Evolutionary conservation across 495 filamentous ascomycete species (phyloP).

Genomic region (Aspergillus steynii): DNA sequence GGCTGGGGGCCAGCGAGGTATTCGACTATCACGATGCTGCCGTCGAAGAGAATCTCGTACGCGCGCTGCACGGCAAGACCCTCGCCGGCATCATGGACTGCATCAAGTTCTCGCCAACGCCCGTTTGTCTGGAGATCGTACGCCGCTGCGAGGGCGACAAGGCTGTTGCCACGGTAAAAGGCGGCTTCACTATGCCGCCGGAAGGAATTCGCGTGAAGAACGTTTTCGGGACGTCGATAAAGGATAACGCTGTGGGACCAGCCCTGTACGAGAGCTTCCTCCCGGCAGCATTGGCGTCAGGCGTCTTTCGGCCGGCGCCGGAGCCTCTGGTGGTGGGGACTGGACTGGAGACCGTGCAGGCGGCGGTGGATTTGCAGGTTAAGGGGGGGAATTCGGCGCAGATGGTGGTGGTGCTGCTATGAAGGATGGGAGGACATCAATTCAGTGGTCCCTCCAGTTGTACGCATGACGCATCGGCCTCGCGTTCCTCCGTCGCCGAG

Average conservation of each 20-base stretch:
- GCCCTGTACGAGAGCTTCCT: slow-evolving; percentile 43
- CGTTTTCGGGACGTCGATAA: slow-evolving; percentile 17
- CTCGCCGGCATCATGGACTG: slow-evolving; percentile 23
- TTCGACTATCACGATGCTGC: slow-evolving; percentile 56
- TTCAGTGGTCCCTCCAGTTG: no score
- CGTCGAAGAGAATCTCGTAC: slow-evolving; percentile 29
- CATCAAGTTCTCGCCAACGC: slow-evolving; percentile 12
- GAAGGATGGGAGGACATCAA: no score
- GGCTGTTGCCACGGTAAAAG: slow-evolving; percentile 18
- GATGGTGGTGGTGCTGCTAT: slow-evolving; percentile 31
- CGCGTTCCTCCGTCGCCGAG: no score
- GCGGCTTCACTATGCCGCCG: neutral
- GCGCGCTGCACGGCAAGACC: slow-evolving; percentile 23
- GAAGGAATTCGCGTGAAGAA: slow-evolving; percentile 6
- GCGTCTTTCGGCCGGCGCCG: slow-evolving; percentile 27
- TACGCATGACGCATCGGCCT: no score
- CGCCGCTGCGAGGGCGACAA: slow-evolving; percentile 11
- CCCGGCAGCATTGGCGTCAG: slow-evolving; percentile 32
- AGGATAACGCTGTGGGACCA: slow-evolving; percentile 33
- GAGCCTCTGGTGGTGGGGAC: slow-evolving; percentile 35
- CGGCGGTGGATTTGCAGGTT: slow-evolving; percentile 33
- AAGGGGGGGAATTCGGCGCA: slow-evolving; percentile 43
- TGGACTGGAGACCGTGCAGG: slow-evolving; percentile 44
- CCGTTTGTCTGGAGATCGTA: slow-evolving; percentile 23
- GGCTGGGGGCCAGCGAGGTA: slow-evolving; percentile 54